Conservation (phyloP, 1,139 yeast species). For the Suhomyces coccinellae region DNA sequence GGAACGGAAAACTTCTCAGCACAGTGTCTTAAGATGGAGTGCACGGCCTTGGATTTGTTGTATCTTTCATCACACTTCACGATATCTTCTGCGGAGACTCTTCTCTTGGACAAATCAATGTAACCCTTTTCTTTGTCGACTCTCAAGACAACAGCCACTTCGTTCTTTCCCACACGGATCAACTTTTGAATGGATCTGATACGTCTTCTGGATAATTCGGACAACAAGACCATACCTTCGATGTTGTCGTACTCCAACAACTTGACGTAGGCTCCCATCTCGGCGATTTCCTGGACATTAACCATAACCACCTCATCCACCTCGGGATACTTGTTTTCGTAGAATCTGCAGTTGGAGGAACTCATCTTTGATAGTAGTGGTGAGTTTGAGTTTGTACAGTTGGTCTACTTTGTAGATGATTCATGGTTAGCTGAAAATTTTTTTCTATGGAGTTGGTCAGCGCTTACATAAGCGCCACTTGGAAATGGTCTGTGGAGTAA, state of each 20-base stretch:
- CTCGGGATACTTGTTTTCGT: conserved; percentile 98
- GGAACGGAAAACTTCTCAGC: conserved; percentile 94
- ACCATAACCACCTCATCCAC: conserved; percentile 99
- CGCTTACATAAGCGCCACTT: conserved; percentile 5
- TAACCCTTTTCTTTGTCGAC: conserved; percentile 98
- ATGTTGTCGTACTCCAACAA: conserved; percentile 94
- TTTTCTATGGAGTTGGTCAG: conserved; percentile 4
- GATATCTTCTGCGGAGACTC: conserved; percentile 97
- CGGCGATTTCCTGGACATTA: conserved; percentile 96
- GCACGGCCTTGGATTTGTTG: conserved; percentile 95
- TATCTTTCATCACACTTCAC: conserved; percentile 97
- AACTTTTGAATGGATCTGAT: conserved; percentile 96
- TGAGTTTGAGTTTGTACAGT: conserved; percentile 2
- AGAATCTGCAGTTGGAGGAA: conserved; percentile 91
- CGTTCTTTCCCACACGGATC: conserved; percentile 97
- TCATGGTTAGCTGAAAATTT: conserved; percentile 11
- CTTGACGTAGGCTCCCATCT: conserved; percentile 97
- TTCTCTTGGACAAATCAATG: conserved; percentile 95
- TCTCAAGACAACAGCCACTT: conserved; percentile 97
- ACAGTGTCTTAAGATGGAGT: conserved; percentile 95
- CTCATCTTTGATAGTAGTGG: conserved; percentile 49
- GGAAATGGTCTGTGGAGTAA: too few relatives aligned
- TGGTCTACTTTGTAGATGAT: conserved; percentile 3
- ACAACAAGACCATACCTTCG: conserved; percentile 96
- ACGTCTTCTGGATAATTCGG: conserved; percentile 98